Percentiles rank a stretch among this genome's conserved stretches.
phyloP scores from a whole-genome alignment of 2,329 filamentous ascomycete genomes.

The Juglanconis oblonga region DNA sequence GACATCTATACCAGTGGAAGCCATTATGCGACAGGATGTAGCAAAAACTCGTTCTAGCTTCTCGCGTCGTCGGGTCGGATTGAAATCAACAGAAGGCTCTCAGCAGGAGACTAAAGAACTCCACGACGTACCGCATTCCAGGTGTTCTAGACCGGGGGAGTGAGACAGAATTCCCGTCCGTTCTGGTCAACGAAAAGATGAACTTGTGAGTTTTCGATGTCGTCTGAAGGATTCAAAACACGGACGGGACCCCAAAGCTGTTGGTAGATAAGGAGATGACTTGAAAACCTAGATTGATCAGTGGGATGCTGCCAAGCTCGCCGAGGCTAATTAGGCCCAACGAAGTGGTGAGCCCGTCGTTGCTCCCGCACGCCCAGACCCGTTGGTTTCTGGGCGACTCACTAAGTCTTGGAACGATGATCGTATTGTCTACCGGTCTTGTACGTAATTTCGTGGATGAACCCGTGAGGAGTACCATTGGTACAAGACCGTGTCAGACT shows the following conservation, averaged over 20 bases:
- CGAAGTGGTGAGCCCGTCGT: background rate
- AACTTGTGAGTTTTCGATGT: no score
- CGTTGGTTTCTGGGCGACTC: background rate
- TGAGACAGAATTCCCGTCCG: background rate
- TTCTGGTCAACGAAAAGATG: background rate
- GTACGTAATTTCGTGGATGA: background rate
- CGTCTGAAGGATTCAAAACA: no score
- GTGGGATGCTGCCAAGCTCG: background rate
- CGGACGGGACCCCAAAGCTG: background rate
- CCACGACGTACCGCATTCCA: conserved; percentile 25
- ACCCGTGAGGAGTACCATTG: no score
- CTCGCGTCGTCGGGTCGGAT: no score
- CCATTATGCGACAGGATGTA: conserved; percentile 65
- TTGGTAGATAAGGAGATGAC: background rate
- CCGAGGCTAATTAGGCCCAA: background rate
- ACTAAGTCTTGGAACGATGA: background rate
- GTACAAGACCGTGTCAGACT: no score
- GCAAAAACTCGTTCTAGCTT: conserved; percentile 34
- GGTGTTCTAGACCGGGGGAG: conserved; percentile 1
- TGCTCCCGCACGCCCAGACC: background rate
- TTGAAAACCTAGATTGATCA: no score
- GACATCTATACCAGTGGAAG: conserved; percentile 60
- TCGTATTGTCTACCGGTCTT: background rate
- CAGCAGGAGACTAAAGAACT: conserved; percentile 30
- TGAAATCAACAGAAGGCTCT: conserved; percentile 12